Percentiles rank a stretch among this genome's conserved stretches.
These are phyloP conservation scores for Penicillium sp. DNA, from an alignment of 2,329 filamentous ascomycete genomes.

Conservation along the genomic window DNA sequence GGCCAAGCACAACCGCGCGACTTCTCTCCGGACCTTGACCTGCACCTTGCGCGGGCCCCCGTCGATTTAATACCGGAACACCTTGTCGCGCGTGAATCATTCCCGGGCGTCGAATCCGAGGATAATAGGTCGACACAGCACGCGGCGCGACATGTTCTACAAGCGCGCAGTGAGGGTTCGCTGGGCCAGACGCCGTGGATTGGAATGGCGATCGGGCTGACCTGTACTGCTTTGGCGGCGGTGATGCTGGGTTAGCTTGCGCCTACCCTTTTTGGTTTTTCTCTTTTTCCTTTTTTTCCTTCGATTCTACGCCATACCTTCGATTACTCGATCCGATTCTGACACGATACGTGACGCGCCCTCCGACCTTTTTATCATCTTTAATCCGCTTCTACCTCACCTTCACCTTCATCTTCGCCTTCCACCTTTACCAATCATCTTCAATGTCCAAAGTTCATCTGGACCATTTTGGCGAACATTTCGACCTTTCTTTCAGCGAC, in stretches of 20 bases:
- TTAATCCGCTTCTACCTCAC: conserved; percentile 1
- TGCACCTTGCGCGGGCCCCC: conserved; percentile 15
- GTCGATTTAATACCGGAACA: conserved; percentile 22
- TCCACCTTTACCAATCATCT: neutral
- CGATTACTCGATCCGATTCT: conserved; percentile 3
- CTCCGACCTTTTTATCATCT: conserved; percentile 1
- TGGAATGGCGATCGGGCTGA: conserved; percentile 42
- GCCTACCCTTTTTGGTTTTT: neutral
- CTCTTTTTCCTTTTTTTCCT: neutral
- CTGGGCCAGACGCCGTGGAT: conserved; percentile 43
- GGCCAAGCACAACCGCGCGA: conserved; percentile 11
- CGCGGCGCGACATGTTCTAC: conserved; percentile 27
- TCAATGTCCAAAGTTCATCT: conserved; percentile 1
- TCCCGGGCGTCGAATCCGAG: conserved; percentile 2
- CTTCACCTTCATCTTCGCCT: neutral
- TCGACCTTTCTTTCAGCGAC: conserved; percentile 15
- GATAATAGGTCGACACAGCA: conserved; percentile 5
- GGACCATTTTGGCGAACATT: conserved; percentile 1
- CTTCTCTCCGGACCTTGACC: conserved; percentile 8
- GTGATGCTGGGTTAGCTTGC: conserved; percentile 37
- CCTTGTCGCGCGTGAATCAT: conserved; percentile 2
- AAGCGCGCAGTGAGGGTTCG: conserved; percentile 38
- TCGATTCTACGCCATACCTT: neutral
- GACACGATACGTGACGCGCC: conserved; percentile 20
- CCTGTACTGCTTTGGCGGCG: conserved; percentile 38